These are phyloP conservation scores for Tetrapisispora pingtungensis DNA, from an alignment of 805 yeast genomes.

Conservation along the genomic window DNA sequence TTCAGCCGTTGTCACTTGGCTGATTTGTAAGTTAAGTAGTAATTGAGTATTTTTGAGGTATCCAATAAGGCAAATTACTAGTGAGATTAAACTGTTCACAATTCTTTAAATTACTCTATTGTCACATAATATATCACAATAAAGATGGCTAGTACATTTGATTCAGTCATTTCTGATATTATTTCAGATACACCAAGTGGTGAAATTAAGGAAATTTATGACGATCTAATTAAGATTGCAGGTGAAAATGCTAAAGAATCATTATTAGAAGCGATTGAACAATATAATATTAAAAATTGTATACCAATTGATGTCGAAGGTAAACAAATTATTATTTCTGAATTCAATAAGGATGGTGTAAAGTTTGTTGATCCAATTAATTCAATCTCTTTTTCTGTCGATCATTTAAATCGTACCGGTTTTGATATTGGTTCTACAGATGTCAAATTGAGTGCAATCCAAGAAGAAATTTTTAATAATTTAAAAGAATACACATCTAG, in stretches of 20 bases:
- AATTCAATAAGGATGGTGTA: conserved; percentile 39
- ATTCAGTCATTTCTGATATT: conserved; percentile 19
- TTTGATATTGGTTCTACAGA: conserved; percentile 42
- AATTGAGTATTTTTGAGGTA: too few species aligned
- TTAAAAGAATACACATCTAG: conserved; percentile 42
- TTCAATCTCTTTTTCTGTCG: conserved; percentile 46
- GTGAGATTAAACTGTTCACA: too few species aligned
- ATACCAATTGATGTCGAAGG: conserved; percentile 28
- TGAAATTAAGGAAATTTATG: conserved; percentile 26
- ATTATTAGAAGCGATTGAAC: conserved; percentile 30
- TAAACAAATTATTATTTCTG: conserved; percentile 35
- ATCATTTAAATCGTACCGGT: conserved; percentile 39
- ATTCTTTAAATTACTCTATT: too few species aligned
- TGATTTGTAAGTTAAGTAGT: too few species aligned
- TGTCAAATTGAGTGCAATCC: conserved; percentile 12
- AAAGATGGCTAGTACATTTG: conserved; percentile 11
- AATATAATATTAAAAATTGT: conserved; percentile 34
- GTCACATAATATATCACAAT: too few species aligned
- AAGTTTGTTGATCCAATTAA: conserved; percentile 47
- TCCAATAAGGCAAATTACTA: too few species aligned
- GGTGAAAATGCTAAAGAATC: conserved; percentile 31
- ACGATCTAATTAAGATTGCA: conserved; percentile 36
- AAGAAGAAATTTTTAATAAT: conserved; percentile 11
- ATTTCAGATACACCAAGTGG: conserved; percentile 29
- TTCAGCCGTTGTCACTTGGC: too few species aligned